A percentile compares a stretch with the other conserved stretches of the same genome.
phyloP scores from a whole-genome alignment of 306 rosid genomes.

The Vigna mungo region DNA sequence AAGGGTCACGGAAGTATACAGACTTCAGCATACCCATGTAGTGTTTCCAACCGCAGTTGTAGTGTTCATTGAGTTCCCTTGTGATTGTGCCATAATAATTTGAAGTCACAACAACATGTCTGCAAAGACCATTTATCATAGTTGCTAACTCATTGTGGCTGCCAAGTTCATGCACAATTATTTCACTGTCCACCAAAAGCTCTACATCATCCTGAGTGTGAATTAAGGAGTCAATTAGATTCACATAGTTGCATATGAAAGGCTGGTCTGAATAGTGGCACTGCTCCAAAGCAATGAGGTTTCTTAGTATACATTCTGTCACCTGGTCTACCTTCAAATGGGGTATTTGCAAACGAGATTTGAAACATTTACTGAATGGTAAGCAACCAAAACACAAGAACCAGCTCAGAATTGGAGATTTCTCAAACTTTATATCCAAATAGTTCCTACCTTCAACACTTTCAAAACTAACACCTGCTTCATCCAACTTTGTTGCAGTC shows the following conservation, averaged over 20 bases:
- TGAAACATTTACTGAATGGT: neutral
- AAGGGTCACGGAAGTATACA: conserved; percentile 45
- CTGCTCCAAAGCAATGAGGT: conserved; percentile 66
- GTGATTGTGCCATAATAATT: conserved; percentile 28
- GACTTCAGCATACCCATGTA: conserved; percentile 43
- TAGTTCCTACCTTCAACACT: conserved; percentile 32
- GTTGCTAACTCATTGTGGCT: conserved; percentile 46
- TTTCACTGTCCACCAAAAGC: conserved; percentile 49
- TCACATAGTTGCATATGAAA: conserved; percentile 58
- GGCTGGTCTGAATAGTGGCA: conserved; percentile 53
- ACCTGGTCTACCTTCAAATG: conserved; percentile 32
- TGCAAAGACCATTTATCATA: conserved; percentile 46
- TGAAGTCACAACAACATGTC: conserved; percentile 32
- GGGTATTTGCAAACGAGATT: conserved; percentile 32
- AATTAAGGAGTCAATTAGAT: conserved; percentile 51
- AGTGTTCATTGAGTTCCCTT: conserved; percentile 42
- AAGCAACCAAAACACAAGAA: conserved; percentile 45
- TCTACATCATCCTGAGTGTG: conserved; percentile 59
- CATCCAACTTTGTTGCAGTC: conserved; percentile 43
- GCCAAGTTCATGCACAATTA: conserved; percentile 44
- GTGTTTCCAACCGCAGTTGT: conserved; percentile 35
- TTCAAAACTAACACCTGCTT: conserved; percentile 46
- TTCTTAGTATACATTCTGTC: conserved; percentile 54
- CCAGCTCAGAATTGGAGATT: conserved; percentile 31
- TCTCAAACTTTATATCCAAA: conserved; percentile 35